Evolutionary conservation across 2,329 filamentous ascomycete species (phyloP).

Genomic region (Diaporthe sp.): DNA sequence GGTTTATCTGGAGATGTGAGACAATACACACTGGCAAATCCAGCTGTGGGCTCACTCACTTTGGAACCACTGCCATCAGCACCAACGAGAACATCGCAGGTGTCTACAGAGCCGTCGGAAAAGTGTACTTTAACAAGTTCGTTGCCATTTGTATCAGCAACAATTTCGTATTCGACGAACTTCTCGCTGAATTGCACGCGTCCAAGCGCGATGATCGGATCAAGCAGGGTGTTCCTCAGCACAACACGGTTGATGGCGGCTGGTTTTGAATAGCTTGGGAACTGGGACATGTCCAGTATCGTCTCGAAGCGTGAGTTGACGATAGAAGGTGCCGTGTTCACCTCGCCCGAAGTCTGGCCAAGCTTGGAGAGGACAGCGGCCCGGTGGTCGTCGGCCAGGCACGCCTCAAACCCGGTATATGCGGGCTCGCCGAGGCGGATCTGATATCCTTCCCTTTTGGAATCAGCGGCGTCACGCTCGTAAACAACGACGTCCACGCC

Average conservation of each 20-base stretch:
- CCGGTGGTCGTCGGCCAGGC: neutral
- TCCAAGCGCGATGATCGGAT: neutral
- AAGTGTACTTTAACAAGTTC: neutral
- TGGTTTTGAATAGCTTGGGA: neutral
- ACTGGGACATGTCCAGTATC: neutral
- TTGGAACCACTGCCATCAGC: neutral
- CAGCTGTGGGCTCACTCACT: neutral
- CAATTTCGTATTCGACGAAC: neutral
- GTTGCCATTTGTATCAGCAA: neutral
- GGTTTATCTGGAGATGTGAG: neutral
- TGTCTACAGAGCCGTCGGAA: constrained; percentile 1
- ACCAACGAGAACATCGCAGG: neutral
- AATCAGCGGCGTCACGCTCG: neutral
- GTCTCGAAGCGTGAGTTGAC: neutral
- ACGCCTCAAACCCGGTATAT: neutral
- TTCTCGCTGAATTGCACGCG: neutral
- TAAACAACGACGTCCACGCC: neutral
- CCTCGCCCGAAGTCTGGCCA: neutral
- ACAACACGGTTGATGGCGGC: neutral
- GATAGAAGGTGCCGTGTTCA: neutral
- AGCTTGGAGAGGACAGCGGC: neutral
- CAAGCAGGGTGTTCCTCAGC: neutral
- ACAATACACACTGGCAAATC: neutral
- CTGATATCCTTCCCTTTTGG: neutral
- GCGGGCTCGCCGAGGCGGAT: constrained; percentile 2